Base-by-base conservation (phyloP, 2,329 filamentous ascomycete species). In the Monilinia fructigena region DNA sequence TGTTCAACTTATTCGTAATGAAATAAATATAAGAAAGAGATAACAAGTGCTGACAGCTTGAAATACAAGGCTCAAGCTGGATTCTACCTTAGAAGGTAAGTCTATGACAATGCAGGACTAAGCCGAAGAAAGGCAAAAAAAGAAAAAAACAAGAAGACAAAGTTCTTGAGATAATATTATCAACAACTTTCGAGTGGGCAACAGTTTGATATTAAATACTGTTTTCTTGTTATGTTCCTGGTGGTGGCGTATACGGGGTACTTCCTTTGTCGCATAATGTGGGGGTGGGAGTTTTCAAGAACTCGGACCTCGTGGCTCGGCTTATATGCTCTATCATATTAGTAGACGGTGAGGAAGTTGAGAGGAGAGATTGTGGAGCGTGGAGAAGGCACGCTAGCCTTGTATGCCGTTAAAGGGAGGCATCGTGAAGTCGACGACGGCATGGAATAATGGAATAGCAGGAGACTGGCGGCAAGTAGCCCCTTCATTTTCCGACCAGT, bases 281-380 rank as follows among this genome's bases (percentile, higher is more conserved):
- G 68, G 68, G 70, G 68, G 70, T 59, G 45, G 55, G 14, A 53
- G 63, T 59, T 54, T 20, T 61, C 66, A 45, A 68, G 55, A 66
- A 67, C 68, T 66, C 61, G 67, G 45, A 40, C 70, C 70, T 72
- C 69, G 70, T 72, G 68, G 68, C 67, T 68, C 65, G 68, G 68
- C 65, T 69, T 68, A 58, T 52, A 52, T 26, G 63, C 45, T 47
- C 47, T 52, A 35, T 23, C 55, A 23, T 53, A 6, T 52, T 65
- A 53, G 23, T 47, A 35, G 61, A 65, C 45, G 50, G n/a, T 16
- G 18, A 26, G 60, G 14, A 16, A 38, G 35, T 40, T 50, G 40
- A 61, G 45, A 61, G 28, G 20, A 60, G 58, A 47, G 20, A 66
- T 63, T 66, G 50, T 61, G 64, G 58, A 53, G 56, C 38, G 40